Percentiles rank a stretch among this genome's conserved stretches.
Conservation (phyloP, 257 asterid species). For the Haberlea rhodopensis region DNA sequence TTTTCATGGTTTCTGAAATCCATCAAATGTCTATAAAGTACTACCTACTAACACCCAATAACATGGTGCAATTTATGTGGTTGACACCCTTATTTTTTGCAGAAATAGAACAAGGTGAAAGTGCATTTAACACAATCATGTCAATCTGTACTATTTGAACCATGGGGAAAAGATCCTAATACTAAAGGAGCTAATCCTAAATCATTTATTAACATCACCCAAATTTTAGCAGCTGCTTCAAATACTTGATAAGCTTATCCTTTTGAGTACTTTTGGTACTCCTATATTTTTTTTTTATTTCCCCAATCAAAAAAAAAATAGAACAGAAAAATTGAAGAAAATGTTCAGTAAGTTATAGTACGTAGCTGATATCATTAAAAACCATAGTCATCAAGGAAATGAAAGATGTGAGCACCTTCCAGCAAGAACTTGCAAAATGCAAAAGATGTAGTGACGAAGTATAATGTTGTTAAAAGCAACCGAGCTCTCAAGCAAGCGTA, state of each 20-base stretch:
- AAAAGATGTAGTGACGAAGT: conserved; percentile 89
- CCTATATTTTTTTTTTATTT: too few species aligned
- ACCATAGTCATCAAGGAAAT: conserved; percentile 17
- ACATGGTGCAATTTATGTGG: neutral
- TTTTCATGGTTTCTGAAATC: neutral
- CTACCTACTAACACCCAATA: neutral
- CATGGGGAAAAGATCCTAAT: neutral
- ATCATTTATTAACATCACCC: neutral
- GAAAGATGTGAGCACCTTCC: conserved; percentile 55
- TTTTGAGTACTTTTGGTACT: too few species aligned
- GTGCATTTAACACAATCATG: neutral
- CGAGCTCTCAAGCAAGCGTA: conserved; percentile 94
- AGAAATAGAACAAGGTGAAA: neutral
- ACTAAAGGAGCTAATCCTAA: neutral
- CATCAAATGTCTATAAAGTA: neutral
- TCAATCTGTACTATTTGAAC: neutral
- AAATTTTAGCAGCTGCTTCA: conserved; percentile 4
- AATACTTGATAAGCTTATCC: too few species aligned
- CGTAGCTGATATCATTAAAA: conserved; percentile 13
- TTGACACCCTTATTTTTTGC: neutral
- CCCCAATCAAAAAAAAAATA: too few species aligned
- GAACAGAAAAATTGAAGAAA: conserved; percentile 5
- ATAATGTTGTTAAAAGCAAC: conserved; percentile 74
- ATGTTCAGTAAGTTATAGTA: conserved; percentile 1
- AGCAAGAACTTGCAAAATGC: conserved; percentile 95